Evolutionary conservation across 768 basidiomycete genomes (phyloP).

Genomic region (Termitomyces sp.): DNA sequence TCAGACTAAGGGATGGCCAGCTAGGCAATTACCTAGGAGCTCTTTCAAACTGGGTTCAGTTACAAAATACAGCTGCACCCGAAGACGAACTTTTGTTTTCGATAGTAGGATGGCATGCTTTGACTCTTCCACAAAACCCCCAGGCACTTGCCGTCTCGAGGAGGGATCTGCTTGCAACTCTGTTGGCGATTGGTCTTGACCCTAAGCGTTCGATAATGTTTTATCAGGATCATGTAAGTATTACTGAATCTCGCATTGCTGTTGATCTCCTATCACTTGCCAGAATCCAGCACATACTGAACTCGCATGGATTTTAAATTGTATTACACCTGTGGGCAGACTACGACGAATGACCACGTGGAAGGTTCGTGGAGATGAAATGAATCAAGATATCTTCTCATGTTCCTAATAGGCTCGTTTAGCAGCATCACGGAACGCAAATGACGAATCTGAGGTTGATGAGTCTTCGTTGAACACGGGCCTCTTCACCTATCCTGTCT

Average conservation of each 20-base stretch:
- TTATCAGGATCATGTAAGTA: slow-evolving; percentile 81
- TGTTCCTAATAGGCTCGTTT: slow-evolving; percentile 55
- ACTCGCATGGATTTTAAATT: slow-evolving; percentile 85
- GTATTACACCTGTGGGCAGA: slow-evolving; percentile 76
- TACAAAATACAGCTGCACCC: slow-evolving; percentile 56
- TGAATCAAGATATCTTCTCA: slow-evolving; percentile 1
- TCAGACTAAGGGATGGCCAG: slow-evolving; percentile 33
- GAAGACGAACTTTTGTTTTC: slow-evolving; percentile 73
- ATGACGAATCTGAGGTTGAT: slow-evolving; percentile 69
- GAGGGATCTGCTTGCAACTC: slow-evolving; percentile 71
- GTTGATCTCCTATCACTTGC: not conserved
- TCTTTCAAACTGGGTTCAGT: slow-evolving; percentile 78
- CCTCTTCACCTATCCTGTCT: slow-evolving; percentile 85
- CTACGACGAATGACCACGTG: slow-evolving; percentile 92
- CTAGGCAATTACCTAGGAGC: slow-evolving; percentile 94
- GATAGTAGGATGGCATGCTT: slow-evolving; percentile 91
- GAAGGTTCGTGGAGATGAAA: slow-evolving; percentile 55
- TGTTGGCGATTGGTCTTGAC: slow-evolving; percentile 84
- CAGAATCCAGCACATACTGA: slow-evolving; percentile 85
- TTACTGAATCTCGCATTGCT: not conserved
- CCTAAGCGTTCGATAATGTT: slow-evolving; percentile 71
- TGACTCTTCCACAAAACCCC: slow-evolving; percentile 89
- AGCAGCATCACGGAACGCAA: slow-evolving; percentile 67
- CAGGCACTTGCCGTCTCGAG: slow-evolving; percentile 52
- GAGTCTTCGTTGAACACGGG: slow-evolving; percentile 81